phyloP scores from a whole-genome alignment of 2,329 filamentous ascomycete species.

The Chaetomiaceae sp. region DNA sequence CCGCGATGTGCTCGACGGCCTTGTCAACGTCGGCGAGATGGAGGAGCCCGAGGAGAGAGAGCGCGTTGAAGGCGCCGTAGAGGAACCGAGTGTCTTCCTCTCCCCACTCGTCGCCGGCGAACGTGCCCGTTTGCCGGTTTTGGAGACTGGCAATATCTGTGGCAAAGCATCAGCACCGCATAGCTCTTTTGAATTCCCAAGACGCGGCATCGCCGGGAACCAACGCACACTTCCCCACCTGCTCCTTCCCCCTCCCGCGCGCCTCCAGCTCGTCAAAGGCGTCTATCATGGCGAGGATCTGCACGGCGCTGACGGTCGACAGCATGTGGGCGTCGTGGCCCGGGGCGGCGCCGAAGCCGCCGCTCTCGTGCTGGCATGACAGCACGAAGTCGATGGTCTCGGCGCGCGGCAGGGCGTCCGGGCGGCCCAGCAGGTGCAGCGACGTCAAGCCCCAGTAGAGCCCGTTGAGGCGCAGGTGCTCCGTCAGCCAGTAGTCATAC shows the following conservation, averaged over 20 bases:
- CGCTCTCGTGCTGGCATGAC: conserved; percentile 81
- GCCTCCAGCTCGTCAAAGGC: conserved; percentile 77
- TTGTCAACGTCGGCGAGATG: conserved; percentile 70
- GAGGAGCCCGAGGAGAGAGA: conserved; percentile 74
- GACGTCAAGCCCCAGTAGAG: conserved; percentile 95
- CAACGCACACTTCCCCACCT: conserved; percentile 71
- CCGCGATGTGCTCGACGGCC: conserved; percentile 70
- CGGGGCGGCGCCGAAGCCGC: conserved; percentile 89
- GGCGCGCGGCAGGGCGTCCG: conserved; percentile 72
- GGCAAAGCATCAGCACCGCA: conserved; percentile 7
- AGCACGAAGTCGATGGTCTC: conserved; percentile 89
- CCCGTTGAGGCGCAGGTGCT: conserved; percentile 90
- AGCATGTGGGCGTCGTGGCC: conserved; percentile 95
- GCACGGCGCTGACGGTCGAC: conserved; percentile 90
- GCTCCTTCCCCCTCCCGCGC: conserved; percentile 60
- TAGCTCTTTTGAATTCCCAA: neutral
- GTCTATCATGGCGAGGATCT: conserved; percentile 82
- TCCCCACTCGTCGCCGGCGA: conserved; percentile 92
- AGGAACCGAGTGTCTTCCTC: conserved; percentile 94
- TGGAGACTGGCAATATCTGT: conserved; percentile 75
- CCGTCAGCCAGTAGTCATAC: conserved; percentile 95
- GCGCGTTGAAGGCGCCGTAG: conserved; percentile 80
- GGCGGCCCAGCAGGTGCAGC: conserved; percentile 74
- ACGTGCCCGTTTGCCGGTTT: conserved; percentile 73
- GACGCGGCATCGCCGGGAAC: neutral